phyloP scores from a whole-genome alignment of 257 asterid genomes.

The Echium plantagineum region DNA sequence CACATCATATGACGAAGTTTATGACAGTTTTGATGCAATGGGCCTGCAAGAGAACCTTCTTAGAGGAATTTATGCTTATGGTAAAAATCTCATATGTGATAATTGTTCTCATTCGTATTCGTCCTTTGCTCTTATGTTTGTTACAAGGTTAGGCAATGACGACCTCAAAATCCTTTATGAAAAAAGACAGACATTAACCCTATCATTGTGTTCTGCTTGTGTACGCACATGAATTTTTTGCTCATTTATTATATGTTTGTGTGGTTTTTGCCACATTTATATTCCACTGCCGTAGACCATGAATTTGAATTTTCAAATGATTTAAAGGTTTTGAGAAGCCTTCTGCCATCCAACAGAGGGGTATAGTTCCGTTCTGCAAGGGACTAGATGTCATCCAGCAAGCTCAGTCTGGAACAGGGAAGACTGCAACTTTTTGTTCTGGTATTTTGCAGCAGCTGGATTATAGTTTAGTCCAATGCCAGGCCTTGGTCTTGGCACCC shows the following conservation, averaged over 20 bases:
- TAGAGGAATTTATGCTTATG: constrained; percentile 55
- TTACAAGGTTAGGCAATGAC: neutral
- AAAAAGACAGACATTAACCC: neutral
- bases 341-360: constrained; percentile 87
- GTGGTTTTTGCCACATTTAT: neutral
- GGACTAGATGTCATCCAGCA: constrained; percentile 86
- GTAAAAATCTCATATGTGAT: constrained; percentile 14
- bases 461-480: constrained; percentile 52
- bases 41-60: constrained; percentile 48
- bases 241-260: too few relatives aligned
- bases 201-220: neutral
- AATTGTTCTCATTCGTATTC: neutral
- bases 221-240: neutral
- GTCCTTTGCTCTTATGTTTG: neutral
- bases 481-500: constrained; percentile 73
- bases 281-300: neutral
- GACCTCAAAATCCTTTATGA: neutral
- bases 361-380: constrained; percentile 71
- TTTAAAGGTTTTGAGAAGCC: constrained; percentile 81
- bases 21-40: constrained; percentile 46
- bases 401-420: constrained; percentile 85
- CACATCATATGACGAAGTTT: constrained; percentile 44
- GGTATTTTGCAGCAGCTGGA: constrained; percentile 79
- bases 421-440: constrained; percentile 77
- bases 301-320: neutral